phyloP scores from a whole-genome alignment of 2,329 filamentous ascomycete species.

The Aspergillus piperis region DNA sequence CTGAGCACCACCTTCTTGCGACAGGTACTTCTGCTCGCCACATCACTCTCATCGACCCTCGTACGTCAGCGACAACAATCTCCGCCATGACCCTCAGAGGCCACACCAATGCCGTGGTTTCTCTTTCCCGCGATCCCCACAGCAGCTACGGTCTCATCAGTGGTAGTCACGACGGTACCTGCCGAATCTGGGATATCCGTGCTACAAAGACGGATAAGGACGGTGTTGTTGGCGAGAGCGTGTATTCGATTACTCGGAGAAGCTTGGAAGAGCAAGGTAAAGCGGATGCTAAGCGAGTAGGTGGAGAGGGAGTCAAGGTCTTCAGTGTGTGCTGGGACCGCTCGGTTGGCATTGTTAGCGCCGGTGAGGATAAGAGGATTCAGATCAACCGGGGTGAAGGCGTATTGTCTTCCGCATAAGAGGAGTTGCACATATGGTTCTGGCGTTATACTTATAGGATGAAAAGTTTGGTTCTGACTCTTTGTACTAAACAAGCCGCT shows the following conservation, averaged over 20 bases:
- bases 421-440: constrained; percentile 31
- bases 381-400: constrained; percentile 78
- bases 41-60: constrained; percentile 90
- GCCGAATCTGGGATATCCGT: constrained; percentile 89
- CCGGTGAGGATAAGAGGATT: constrained; percentile 88
- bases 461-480: constrained; percentile 32
- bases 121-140: constrained; percentile 61
- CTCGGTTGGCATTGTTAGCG: constrained; percentile 84
- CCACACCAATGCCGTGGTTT: constrained; percentile 72
- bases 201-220: constrained; percentile 61
- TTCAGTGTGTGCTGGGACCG: constrained; percentile 85
- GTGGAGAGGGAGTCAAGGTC: constrained; percentile 86
- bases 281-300: constrained; percentile 59
- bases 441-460: constrained; percentile 31
- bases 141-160: constrained; percentile 83
- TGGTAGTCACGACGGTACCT: constrained; percentile 89
- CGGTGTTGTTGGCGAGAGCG: constrained; percentile 67
- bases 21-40: constrained; percentile 83
- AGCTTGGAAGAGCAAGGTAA: constrained; percentile 65
- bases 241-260: constrained; percentile 76
- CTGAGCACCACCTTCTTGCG: constrained; percentile 63
- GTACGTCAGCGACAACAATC: constrained; percentile 72
- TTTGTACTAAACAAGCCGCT: constrained; percentile 5
- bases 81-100: constrained; percentile 88
- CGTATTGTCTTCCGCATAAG: constrained; percentile 37